Evolutionary conservation across 768 basidiomycete species (phyloP).

Genomic region (Trametes coccinea): DNA sequence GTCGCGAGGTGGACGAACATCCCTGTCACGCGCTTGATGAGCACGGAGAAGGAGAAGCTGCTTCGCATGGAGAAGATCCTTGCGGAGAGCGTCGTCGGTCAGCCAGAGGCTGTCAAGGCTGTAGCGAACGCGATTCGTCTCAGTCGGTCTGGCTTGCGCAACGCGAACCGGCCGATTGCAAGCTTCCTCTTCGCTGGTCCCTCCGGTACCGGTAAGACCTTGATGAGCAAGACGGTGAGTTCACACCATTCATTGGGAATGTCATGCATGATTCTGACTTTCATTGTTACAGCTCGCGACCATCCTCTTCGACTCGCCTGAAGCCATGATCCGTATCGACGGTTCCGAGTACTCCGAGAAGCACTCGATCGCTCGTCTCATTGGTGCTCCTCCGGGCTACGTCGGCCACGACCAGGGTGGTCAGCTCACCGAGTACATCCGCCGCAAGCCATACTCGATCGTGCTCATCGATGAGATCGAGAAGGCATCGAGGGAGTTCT

Average conservation of each 20-base stretch:
- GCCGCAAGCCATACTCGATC: constrained; percentile 88
- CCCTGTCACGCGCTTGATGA: constrained; percentile 83
- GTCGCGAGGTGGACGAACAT: constrained; percentile 93
- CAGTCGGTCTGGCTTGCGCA: constrained; percentile 91
- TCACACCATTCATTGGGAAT: background rate
- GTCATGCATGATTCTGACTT: constrained; percentile 11
- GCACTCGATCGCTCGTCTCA: constrained; percentile 71
- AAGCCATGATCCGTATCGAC: constrained; percentile 92
- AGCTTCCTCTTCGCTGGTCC: constrained; percentile 94
- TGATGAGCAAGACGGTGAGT: constrained; percentile 85
- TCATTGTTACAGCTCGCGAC: constrained; percentile 66
- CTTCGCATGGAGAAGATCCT: constrained; percentile 85
- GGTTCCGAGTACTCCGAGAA: constrained; percentile 91
- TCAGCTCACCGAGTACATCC: constrained; percentile 90
- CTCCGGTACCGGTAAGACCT: constrained; percentile 88
- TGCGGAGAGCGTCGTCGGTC: constrained; percentile 78
- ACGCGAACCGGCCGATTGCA: constrained; percentile 84
- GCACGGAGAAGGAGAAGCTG: constrained; percentile 89
- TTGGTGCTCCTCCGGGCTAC: constrained; percentile 82
- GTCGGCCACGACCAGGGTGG: constrained; percentile 90
- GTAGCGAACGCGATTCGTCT: constrained; percentile 93
- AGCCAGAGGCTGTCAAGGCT: constrained; percentile 87
- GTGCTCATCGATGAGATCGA: constrained; percentile 88
- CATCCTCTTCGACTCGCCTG: constrained; percentile 85
- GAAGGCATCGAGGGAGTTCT: constrained; percentile 80